A percentile compares a stretch with the other conserved stretches of the same genome.
These are phyloP conservation scores for Cercophora samala DNA, from an alignment of 495 filamentous ascomycete species.

Conservation along the genomic window DNA sequence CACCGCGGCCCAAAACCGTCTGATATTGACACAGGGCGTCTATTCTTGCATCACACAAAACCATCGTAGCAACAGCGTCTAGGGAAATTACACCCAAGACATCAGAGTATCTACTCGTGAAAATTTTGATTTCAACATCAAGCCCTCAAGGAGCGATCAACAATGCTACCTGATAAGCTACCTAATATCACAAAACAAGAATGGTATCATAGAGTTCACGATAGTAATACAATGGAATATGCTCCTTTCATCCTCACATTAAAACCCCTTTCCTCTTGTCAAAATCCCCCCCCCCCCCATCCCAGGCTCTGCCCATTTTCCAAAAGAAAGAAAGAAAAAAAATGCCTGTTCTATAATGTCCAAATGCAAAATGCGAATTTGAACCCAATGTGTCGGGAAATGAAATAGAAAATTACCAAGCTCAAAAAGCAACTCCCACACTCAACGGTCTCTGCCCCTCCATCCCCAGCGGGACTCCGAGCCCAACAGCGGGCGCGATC, in stretches of 20 bases:
- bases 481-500: background rate
- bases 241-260: background rate
- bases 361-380: background rate
- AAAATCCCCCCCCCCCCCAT: background rate
- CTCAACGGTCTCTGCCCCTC: conserved; percentile 36
- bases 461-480: background rate
- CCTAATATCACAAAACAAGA: background rate
- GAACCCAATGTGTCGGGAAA: conserved; percentile 14
- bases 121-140: background rate
- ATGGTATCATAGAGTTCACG: conserved; percentile 5
- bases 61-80: conserved; percentile 1
- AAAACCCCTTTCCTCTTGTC: background rate
- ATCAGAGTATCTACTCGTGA: too few species aligned
- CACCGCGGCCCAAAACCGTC: background rate
- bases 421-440: conserved; percentile 47
- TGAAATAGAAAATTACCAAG: conserved; percentile 9
- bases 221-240: conserved; percentile 4
- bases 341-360: conserved; percentile 4
- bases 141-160: background rate
- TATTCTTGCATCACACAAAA: background rate
- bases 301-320: background rate
- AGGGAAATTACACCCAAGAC: background rate
- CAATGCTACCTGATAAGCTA: background rate
- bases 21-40: background rate
- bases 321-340: too few species aligned